Conservation (phyloP, 495 filamentous ascomycete genomes). For the Podospora anserina region DNA sequence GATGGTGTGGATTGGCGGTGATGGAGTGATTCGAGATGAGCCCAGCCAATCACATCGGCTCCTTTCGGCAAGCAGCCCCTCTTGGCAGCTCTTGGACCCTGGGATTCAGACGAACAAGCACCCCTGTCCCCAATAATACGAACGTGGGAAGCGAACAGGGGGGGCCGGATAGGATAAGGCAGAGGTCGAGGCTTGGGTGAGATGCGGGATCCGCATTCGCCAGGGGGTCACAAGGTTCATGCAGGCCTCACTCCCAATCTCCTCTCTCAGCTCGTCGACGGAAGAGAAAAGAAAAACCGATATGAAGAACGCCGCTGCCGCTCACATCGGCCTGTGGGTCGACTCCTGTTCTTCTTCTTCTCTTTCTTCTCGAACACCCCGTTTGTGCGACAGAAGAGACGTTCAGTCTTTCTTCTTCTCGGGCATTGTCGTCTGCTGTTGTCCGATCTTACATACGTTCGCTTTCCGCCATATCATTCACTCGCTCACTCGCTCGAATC, state of each 20-base stretch:
- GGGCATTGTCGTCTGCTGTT: neutral
- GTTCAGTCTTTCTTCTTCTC: neutral
- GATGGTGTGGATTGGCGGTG: neutral
- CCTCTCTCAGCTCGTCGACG: neutral
- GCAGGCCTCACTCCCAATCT: conserved; percentile 4
- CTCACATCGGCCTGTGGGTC: neutral
- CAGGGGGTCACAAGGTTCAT: conserved; percentile 1
- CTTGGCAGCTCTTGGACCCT: neutral
- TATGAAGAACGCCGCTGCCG: neutral
- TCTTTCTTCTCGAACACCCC: neutral
- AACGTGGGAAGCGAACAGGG: neutral
- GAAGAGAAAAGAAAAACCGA: neutral
- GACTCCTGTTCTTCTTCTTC: neutral
- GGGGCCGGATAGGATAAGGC: neutral
- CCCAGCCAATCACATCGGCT: neutral
- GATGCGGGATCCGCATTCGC: neutral
- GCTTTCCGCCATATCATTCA: neutral
- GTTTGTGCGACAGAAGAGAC: neutral
- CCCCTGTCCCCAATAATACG: neutral
- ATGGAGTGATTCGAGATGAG: neutral
- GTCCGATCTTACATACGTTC: conserved; percentile 1
- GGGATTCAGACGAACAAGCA: neutral
- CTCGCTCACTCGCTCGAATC: conserved; percentile 5
- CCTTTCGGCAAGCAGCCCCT: neutral
- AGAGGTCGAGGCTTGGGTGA: neutral